Percentiles rank a stretch among this genome's conserved stretches.
Evolutionary conservation across 176 grass and related monocot species (phyloP).

Genomic region (Typha latifolia): DNA sequence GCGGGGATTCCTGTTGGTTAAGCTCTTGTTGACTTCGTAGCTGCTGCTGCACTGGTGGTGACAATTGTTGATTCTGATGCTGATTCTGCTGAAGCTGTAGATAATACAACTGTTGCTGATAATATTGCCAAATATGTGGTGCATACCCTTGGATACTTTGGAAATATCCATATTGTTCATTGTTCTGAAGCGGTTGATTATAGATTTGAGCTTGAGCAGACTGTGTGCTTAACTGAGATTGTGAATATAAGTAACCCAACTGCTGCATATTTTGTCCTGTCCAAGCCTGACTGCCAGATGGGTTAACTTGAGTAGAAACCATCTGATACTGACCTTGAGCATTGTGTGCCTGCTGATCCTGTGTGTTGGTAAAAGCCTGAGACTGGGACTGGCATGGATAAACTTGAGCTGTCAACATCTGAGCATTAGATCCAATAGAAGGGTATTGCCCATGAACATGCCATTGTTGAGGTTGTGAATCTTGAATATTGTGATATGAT

Average conservation of each 20-base stretch:
- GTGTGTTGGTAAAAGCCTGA: slow-evolving; percentile 1
- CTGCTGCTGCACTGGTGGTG: slow-evolving; percentile 21
- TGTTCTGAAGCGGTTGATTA: slow-evolving; percentile 26
- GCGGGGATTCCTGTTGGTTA: neutral
- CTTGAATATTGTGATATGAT: slow-evolving; percentile 19
- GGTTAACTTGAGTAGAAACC: slow-evolving; percentile 36
- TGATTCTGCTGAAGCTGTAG: slow-evolving; percentile 69
- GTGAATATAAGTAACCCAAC: slow-evolving; percentile 29
- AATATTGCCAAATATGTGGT: slow-evolving; percentile 81
- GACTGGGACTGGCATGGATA: slow-evolving; percentile 19
- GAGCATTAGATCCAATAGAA: slow-evolving; percentile 7
- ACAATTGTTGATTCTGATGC: slow-evolving; percentile 54
- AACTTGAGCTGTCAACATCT: slow-evolving; percentile 17
- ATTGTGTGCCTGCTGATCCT: slow-evolving; percentile 23
- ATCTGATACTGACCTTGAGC: slow-evolving; percentile 35
- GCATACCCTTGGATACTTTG: slow-evolving; percentile 48
- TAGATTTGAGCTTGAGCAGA: slow-evolving; percentile 28
- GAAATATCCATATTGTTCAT: slow-evolving; percentile 35
- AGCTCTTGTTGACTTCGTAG: neutral
- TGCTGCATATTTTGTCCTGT: slow-evolving; percentile 38
- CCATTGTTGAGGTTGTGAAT: slow-evolving; percentile 21
- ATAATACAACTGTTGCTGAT: slow-evolving; percentile 76
- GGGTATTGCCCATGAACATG: slow-evolving; percentile 22
- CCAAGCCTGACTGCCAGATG: slow-evolving; percentile 37
- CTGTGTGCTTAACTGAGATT: slow-evolving; percentile 37